Percentiles rank a stretch among this genome's conserved stretches.
Evolutionary conservation across 2,329 filamentous ascomycete genomes (phyloP).

Genomic region (Calonectria henricotiae): DNA sequence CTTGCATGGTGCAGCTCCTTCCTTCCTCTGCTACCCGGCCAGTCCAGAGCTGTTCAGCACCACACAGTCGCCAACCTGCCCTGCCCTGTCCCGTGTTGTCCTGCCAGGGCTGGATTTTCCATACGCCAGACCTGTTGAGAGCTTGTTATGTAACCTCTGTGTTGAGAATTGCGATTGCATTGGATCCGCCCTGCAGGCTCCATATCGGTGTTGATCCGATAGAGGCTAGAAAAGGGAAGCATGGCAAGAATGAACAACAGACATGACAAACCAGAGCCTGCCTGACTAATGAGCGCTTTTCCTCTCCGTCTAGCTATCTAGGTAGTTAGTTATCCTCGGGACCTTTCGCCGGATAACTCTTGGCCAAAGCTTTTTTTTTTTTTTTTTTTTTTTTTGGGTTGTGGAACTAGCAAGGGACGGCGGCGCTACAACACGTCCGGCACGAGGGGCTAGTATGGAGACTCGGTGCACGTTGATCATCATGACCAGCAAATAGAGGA

Average conservation of each 20-base stretch:
- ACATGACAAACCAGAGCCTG: conserved; percentile 34
- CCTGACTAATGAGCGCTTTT: conserved; percentile 37
- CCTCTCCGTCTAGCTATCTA: conserved; percentile 36
- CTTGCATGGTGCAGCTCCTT: conserved; percentile 49
- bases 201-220: conserved; percentile 46
- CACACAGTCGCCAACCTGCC: conserved; percentile 16
- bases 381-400: conserved; percentile 31
- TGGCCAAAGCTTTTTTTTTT: conserved; percentile 30
- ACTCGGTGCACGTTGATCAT: conserved; percentile 23
- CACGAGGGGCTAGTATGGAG: conserved; percentile 33
- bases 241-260: conserved; percentile 27
- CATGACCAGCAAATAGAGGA: conserved; percentile 38
- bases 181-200: conserved; percentile 39
- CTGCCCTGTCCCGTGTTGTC: conserved; percentile 27
- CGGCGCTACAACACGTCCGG: conserved; percentile 41
- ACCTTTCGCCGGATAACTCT: conserved; percentile 29
- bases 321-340: conserved; percentile 40
- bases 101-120: conserved; percentile 4
- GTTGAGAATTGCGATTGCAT: conserved; percentile 30
- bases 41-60: conserved; percentile 20
- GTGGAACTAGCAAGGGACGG: conserved; percentile 41
- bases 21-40: conserved; percentile 34
- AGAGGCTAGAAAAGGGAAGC: conserved; percentile 30
- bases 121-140: conserved; percentile 29
- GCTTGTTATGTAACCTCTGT: conserved; percentile 1